These are phyloP conservation scores for Elongisporangium anandrum DNA, from an alignment of 352 stramenopile genomes.

Conservation along the genomic window DNA sequence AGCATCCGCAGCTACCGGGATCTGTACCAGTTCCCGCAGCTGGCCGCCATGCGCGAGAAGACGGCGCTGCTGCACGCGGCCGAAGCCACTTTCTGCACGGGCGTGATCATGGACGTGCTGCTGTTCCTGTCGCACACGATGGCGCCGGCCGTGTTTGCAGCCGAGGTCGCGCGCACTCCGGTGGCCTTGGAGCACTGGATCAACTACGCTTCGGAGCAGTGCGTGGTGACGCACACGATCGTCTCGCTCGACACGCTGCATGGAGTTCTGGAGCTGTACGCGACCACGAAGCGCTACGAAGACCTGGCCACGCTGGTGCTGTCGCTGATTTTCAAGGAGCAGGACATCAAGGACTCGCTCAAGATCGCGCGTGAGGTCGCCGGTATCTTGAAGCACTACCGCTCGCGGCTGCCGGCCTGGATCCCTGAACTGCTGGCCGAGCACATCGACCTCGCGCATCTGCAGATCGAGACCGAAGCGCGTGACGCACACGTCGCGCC, in stretches of 20 bases:
- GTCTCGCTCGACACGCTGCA: constrained; percentile 41
- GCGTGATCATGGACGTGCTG: constrained; percentile 66
- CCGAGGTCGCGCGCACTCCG: constrained; percentile 32
- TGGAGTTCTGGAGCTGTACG: constrained; percentile 40
- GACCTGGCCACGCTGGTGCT: constrained; percentile 56
- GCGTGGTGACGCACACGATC: constrained; percentile 39
- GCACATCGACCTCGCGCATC: constrained; percentile 45
- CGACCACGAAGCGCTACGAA: constrained; percentile 37
- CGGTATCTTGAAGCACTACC: constrained; percentile 39
- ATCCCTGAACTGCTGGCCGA: constrained; percentile 53
- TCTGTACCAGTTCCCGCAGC: constrained; percentile 34
- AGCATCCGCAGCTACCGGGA: constrained; percentile 43
- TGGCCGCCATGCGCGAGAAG: constrained; percentile 38
- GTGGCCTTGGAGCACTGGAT: constrained; percentile 60
- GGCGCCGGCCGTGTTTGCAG: constrained; percentile 42
- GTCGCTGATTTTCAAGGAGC: constrained; percentile 43
- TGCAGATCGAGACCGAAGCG: constrained; percentile 52
- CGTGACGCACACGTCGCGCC: constrained; percentile 42
- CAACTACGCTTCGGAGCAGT: constrained; percentile 57
- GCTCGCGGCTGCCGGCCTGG: constrained; percentile 45
- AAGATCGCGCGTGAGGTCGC: constrained; percentile 45
- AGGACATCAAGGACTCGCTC: constrained; percentile 23
- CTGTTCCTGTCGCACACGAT: constrained; percentile 79
- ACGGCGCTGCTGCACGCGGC: constrained; percentile 40
- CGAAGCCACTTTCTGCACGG: constrained; percentile 41